phyloP scores from a whole-genome alignment of 345 rosid species.

The Aegle marmelos region DNA sequence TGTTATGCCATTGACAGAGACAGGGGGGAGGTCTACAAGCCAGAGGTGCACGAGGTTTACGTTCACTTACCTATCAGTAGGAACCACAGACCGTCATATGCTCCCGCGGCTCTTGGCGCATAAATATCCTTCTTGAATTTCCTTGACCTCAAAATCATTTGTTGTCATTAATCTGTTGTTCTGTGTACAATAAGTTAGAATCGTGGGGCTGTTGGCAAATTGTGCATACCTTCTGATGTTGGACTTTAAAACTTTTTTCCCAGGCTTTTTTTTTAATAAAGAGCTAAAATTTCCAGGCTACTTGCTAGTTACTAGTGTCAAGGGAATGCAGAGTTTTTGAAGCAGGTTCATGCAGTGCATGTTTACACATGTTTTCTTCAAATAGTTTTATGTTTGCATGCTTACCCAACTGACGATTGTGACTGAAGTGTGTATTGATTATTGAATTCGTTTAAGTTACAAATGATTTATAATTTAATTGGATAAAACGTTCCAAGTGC shows the following conservation, averaged over 20 bases:
- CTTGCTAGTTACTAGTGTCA: not conserved
- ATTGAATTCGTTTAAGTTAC: too few species aligned
- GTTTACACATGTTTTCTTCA: not conserved
- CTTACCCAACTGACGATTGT: too few species aligned
- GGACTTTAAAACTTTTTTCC: constrained; percentile 20
- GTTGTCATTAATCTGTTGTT: constrained; percentile 19
- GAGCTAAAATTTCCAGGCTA: constrained; percentile 7
- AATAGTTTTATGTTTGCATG: not conserved
- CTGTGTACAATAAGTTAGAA: constrained; percentile 13
- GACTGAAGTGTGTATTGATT: not conserved
- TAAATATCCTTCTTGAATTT: constrained; percentile 20
- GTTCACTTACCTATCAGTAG: constrained; percentile 68
- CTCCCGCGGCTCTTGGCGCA: constrained; percentile 35
- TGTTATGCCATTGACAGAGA: constrained; percentile 85
- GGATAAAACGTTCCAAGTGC: not conserved
- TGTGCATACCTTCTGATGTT: constrained; percentile 27
- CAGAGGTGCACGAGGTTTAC: constrained; percentile 86
- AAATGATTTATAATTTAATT: too few species aligned
- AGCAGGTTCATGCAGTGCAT: not conserved
- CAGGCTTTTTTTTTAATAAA: constrained; percentile 32
- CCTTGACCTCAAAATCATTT: not conserved
- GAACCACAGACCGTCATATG: constrained; percentile 41
- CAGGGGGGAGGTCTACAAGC: constrained; percentile 80
- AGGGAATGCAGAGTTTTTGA: not conserved
- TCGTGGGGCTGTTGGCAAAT: constrained; percentile 17